Evolutionary conservation across 768 basidiomycete genomes (phyloP).

Genomic region (Saitozyma sp.): DNA sequence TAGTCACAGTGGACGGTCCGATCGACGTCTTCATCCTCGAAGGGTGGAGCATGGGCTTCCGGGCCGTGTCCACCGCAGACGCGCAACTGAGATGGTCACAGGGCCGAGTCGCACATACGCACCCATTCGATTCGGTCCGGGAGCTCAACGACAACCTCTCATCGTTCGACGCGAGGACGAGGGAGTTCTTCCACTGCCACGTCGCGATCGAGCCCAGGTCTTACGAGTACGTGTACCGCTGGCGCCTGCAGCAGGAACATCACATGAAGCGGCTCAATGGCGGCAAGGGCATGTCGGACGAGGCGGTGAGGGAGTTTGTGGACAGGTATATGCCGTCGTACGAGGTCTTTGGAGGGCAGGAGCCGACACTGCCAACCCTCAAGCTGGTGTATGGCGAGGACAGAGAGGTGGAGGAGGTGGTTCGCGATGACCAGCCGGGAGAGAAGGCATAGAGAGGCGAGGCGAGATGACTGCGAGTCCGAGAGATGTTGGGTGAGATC

Average conservation of each 20-base stretch:
- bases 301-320: conserved; percentile 71
- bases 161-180: conserved; percentile 64
- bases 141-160: conserved; percentile 66
- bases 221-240: conserved; percentile 68
- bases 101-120: conserved; percentile 13
- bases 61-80: conserved; percentile 4
- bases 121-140: conserved; percentile 58
- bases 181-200: conserved; percentile 70
- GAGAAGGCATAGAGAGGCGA: no score
- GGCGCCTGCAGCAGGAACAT: conserved; percentile 88
- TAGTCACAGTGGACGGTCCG: conserved; percentile 57
- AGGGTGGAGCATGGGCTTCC: conserved; percentile 84
- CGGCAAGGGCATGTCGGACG: conserved; percentile 84
- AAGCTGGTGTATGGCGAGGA: no score
- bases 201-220: conserved; percentile 63
- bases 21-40: conserved; percentile 86
- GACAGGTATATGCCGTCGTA: conserved; percentile 94
- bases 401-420: no score
- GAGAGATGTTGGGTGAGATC: no score
- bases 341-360: conserved; percentile 66
- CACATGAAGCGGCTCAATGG: conserved; percentile 82
- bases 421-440: no score
- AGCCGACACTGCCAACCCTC: no score
- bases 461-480: no score
- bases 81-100: conserved; percentile 6